A percentile compares a stretch with the other conserved stretches of the same genome.
Conservation (phyloP, 83 land plant genomes). For the Thuja plicata region DNA sequence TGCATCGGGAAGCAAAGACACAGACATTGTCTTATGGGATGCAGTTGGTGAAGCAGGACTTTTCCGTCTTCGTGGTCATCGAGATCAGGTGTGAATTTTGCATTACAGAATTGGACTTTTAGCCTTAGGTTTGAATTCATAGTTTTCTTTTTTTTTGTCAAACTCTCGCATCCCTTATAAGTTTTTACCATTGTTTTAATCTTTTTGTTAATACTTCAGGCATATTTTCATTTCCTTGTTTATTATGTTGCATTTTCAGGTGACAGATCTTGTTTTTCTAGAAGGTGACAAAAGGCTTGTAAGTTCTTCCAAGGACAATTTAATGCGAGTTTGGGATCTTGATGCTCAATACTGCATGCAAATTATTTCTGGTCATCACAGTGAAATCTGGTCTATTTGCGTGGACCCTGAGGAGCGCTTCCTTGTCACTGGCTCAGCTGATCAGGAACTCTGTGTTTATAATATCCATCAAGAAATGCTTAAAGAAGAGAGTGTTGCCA, state of each 20-base stretch:
- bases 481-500: constrained; percentile 16
- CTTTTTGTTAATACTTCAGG: not conserved
- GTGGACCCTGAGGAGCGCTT: constrained; percentile 73
- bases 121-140: not conserved
- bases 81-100: constrained; percentile 71
- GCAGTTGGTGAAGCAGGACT: constrained; percentile 94
- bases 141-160: not conserved
- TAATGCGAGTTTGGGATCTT: constrained; percentile 92
- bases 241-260: constrained; percentile 45
- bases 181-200: not conserved
- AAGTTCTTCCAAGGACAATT: constrained; percentile 91
- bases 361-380: constrained; percentile 83
- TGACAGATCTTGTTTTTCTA: constrained; percentile 89
- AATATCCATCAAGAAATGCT: constrained; percentile 40
- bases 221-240: not conserved
- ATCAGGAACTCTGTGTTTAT: constrained; percentile 75
- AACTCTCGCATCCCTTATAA: not conserved
- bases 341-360: constrained; percentile 91
- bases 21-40: constrained; percentile 95
- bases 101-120: not conserved
- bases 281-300: constrained; percentile 82
- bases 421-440: constrained; percentile 91
- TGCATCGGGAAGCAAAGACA: constrained; percentile 98
- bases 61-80: constrained; percentile 88
- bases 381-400: constrained; percentile 97